Evolutionary conservation across 176 grass and related monocot species (phyloP).

Genomic region (Eragrostis curvula): DNA sequence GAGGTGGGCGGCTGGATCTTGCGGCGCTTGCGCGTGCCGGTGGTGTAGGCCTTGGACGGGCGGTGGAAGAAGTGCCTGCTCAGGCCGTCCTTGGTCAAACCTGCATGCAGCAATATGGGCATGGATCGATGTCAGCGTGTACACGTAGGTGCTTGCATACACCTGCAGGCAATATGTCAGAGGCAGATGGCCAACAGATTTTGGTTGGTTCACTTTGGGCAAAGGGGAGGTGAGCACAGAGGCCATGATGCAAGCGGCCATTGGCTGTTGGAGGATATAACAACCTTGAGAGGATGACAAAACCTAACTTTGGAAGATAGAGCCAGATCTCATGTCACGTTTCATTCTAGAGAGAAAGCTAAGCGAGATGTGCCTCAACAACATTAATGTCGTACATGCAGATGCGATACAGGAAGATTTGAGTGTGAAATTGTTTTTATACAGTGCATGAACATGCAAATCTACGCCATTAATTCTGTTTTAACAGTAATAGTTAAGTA

Average conservation of each 20-base stretch:
- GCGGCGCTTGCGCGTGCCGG: conserved; percentile 87
- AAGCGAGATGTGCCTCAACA: conserved; percentile 25
- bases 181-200: conserved; percentile 19
- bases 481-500: neutral
- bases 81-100: conserved; percentile 83
- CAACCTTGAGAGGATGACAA: conserved; percentile 60
- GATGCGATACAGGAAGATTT: conserved; percentile 33
- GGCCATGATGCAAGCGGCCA: conserved; percentile 35
- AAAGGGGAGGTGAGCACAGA: neutral
- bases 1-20: conserved; percentile 63
- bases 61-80: conserved; percentile 95
- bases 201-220: conserved; percentile 41
- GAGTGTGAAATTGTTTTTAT: neutral
- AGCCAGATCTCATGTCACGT: conserved; percentile 50
- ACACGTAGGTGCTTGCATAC: neutral
- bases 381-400: conserved; percentile 30
- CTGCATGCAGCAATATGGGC: conserved; percentile 40
- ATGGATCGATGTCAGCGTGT: conserved; percentile 29
- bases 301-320: conserved; percentile 68
- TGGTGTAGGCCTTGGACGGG: conserved; percentile 95
- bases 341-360: conserved; percentile 30
- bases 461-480: conserved; percentile 11
- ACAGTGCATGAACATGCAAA: conserved; percentile 1
- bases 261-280: conserved; percentile 63
- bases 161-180: conserved; percentile 17